Evolutionary conservation across 2,329 filamentous ascomycete species (phyloP), one percentile per base, ranked within the genome.

Genomic region (Grosmannia clavigera): DNA sequence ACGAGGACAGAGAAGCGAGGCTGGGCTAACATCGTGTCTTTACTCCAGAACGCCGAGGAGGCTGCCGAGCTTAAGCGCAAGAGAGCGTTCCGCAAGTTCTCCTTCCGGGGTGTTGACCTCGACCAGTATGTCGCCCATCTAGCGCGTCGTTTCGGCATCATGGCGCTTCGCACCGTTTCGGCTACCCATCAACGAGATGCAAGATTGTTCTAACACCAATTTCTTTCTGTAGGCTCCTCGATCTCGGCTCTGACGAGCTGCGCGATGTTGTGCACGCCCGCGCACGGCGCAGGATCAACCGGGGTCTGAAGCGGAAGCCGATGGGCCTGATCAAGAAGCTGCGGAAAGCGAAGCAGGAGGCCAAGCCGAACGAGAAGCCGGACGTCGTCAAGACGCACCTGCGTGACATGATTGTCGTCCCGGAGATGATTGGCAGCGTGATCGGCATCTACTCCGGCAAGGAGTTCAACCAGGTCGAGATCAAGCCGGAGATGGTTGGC

Each of bases 301-400:
- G 94, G 70, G 94, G 94, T 74, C 88, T 99, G 73, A 99, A 97
- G 89, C 92, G 94, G 83, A 95, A 95, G 85, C 94, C 94, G 73
- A 97, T 99, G 94, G 94, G 94, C 72, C 84, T 99, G 74, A 97
- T 99, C 87, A 97, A 97, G 90, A 99, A 99, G 87, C 90, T 99
- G 74, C 92, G 94, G 78, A 97, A 96, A 85, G 88, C 94, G 70
- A 96, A 96, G 88, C 90, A 95, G 81, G 91, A 96, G 82, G 92
- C 92, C 72, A 90, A 90, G 83, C 94, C 94, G 76, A 99, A 99
- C 82, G 92, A 97, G 91, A 96, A 97, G 90, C 92, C 92, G 76
- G 92, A 96, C 75, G 84, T 94, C 73, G 92, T 97, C 84, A 96
- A 96, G 88, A 99, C 92, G 66, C 92, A 99, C 79, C 88, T 99